phyloP scores from a whole-genome alignment of 1,284 basidiomycete species.

The Takashimella koratensis region DNA sequence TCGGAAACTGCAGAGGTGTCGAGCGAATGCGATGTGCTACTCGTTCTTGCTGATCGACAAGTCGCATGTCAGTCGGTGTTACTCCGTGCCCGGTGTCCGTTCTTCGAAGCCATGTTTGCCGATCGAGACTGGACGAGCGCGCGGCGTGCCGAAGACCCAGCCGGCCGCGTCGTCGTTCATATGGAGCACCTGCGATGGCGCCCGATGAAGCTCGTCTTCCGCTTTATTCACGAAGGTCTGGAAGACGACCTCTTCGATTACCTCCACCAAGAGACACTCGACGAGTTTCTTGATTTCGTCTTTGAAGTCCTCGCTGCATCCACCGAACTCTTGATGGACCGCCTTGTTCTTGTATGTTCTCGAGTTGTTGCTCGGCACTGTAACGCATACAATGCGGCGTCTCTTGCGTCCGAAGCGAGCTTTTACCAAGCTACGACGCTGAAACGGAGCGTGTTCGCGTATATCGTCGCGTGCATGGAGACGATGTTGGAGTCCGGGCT shows the following conservation, averaged over 20 bases:
- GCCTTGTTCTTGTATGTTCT: conserved; percentile 79
- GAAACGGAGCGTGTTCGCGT: conserved; percentile 69
- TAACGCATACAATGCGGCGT: conserved; percentile 72
- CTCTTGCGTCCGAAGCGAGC: conserved; percentile 76
- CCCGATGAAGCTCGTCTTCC: conserved; percentile 71
- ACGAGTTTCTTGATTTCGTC: conserved; percentile 80
- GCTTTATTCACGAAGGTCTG: conserved; percentile 73
- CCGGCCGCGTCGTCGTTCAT: conserved; percentile 60
- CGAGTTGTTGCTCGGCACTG: conserved; percentile 65
- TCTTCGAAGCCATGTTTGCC: conserved; percentile 84
- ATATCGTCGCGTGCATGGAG: conserved; percentile 81
- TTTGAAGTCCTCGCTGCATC: conserved; percentile 70
- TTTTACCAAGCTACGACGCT: conserved; percentile 72
- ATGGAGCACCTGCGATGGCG: conserved; percentile 72
- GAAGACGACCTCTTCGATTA: conserved; percentile 71
- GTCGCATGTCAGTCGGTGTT: conserved; percentile 70
- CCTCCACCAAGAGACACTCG: conserved; percentile 66
- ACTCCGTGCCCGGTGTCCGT: conserved; percentile 74
- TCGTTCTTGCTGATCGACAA: conserved; percentile 67
- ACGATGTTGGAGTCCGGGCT: conserved; percentile 76
- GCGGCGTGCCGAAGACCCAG: conserved; percentile 56
- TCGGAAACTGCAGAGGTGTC: conserved; percentile 2
- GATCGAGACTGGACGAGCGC: conserved; percentile 74
- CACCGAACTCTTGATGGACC: conserved; percentile 87
- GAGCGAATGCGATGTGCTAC: conserved; percentile 61